Evolutionary conservation across 2,329 filamentous ascomycete species (phyloP).

Genomic region (Trichoderma harzianum): DNA sequence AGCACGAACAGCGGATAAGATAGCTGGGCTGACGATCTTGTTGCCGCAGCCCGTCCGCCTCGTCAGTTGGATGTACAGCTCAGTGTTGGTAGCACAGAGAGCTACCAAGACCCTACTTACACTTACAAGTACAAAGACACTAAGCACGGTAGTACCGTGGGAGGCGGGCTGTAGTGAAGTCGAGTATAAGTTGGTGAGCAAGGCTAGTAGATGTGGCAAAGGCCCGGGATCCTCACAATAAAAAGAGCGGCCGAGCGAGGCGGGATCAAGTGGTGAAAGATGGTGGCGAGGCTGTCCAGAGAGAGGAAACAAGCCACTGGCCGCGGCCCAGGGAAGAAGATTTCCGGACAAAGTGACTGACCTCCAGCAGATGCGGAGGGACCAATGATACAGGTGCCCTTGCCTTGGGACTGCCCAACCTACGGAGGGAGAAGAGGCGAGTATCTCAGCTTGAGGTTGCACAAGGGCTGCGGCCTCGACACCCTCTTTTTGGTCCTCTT

Average conservation of each 20-base stretch:
- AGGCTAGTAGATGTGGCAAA: not conserved
- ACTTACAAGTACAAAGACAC: not conserved
- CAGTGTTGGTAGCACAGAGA: not conserved
- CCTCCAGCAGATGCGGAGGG: constrained; percentile 8
- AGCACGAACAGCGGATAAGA: not conserved
- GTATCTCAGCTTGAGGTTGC: constrained; percentile 17
- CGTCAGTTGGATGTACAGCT: not conserved
- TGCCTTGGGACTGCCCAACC: constrained; percentile 17
- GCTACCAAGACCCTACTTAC: not conserved
- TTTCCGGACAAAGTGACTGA: not conserved
- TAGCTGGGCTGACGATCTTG: not conserved
- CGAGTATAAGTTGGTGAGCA: not conserved
- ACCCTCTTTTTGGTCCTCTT: not conserved
- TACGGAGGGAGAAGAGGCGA: constrained; percentile 1
- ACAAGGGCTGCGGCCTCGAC: constrained; percentile 13
- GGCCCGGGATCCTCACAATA: not conserved
- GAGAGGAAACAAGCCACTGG: not conserved
- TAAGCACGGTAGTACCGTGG: not conserved
- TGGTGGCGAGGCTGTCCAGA: not conserved
- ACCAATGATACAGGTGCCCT: constrained; percentile 21
- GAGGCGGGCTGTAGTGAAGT: not conserved
- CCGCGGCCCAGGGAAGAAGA: not conserved
- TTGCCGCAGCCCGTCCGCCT: not conserved
- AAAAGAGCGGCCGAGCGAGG: not conserved
- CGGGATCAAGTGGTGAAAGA: not conserved